Percentiles rank a stretch among this genome's conserved stretches.
Conservation (phyloP, 345 rosid species). For the Zanthoxylum bungeanum region DNA sequence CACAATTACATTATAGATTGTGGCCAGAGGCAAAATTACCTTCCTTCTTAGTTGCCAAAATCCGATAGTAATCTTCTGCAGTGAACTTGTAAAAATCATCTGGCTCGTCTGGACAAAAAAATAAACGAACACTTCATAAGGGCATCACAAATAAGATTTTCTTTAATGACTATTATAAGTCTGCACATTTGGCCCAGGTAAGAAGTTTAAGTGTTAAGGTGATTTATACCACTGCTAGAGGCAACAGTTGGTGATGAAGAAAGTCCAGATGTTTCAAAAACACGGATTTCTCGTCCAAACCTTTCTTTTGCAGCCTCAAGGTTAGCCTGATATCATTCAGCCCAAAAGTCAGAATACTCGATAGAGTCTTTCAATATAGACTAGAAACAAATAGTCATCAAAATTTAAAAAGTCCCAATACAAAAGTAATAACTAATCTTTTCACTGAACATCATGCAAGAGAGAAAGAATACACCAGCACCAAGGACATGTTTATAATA, state of each 20-base stretch:
- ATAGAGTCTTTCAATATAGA: neutral
- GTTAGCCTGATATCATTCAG: conserved; percentile 46
- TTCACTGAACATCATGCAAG: conserved; percentile 1
- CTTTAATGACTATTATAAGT: conserved; percentile 1
- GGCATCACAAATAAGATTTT: neutral
- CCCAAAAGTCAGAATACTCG: neutral
- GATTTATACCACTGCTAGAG: conserved; percentile 38
- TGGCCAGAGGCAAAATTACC: conserved; percentile 32
- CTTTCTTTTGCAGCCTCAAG: conserved; percentile 60
- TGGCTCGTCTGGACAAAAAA: conserved; percentile 49
- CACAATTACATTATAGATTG: neutral
- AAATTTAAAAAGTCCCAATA: neutral
- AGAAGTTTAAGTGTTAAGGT: neutral
- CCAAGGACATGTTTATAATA: neutral
- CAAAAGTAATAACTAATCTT: neutral
- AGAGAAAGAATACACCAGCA: neutral
- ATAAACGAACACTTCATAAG: conserved; percentile 1
- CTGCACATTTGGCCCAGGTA: neutral
- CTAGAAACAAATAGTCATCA: neutral
- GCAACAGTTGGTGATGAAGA: conserved; percentile 39
- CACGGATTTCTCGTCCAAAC: conserved; percentile 68
- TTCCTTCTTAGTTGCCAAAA: conserved; percentile 56
- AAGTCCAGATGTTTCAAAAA: conserved; percentile 59
- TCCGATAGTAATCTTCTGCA: conserved; percentile 64
- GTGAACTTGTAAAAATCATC: conserved; percentile 92